A percentile compares a stretch with the other conserved stretches of the same genome.
These are phyloP conservation scores for Apiospora hydei DNA, from an alignment of 2,329 filamentous ascomycete species.

Conservation along the genomic window DNA sequence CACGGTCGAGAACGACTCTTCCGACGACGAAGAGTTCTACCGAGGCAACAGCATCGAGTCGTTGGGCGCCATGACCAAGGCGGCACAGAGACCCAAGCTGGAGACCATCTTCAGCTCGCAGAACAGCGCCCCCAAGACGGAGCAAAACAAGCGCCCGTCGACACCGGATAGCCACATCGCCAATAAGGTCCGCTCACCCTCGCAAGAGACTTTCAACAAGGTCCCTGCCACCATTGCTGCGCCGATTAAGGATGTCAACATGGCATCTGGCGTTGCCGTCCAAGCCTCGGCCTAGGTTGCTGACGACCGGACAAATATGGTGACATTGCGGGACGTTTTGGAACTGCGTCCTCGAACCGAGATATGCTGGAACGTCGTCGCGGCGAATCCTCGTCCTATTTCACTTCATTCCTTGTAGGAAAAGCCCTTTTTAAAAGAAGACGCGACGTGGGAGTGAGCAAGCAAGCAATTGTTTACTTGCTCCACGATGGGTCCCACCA, in stretches of 20 bases:
- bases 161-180: not conserved
- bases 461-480: not conserved
- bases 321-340: not conserved
- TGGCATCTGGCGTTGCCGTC: not conserved
- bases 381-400: not conserved
- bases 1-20: conserved; percentile 32
- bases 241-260: not conserved
- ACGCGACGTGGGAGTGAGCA: not conserved
- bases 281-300: conserved; percentile 12
- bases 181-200: not conserved
- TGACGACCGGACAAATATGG: not conserved
- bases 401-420: conserved; percentile 18
- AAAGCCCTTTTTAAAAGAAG: not conserved
- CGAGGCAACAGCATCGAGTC: conserved; percentile 34
- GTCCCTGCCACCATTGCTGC: not conserved
- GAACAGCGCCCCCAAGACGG: conserved; percentile 25
- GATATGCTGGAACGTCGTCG: conserved; percentile 16
- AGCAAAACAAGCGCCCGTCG: conserved; percentile 1
- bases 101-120: conserved; percentile 37
- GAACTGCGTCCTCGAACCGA: not conserved
- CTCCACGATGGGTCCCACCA: not conserved
- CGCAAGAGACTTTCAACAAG: conserved; percentile 15
- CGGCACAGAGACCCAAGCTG: conserved; percentile 35
- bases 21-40: conserved; percentile 36
- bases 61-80: conserved; percentile 33